Percentiles rank a stretch among this genome's conserved stretches.
phyloP scores from a whole-genome alignment of 2,329 filamentous ascomycete genomes.

The Davidsoniella virescens region DNA sequence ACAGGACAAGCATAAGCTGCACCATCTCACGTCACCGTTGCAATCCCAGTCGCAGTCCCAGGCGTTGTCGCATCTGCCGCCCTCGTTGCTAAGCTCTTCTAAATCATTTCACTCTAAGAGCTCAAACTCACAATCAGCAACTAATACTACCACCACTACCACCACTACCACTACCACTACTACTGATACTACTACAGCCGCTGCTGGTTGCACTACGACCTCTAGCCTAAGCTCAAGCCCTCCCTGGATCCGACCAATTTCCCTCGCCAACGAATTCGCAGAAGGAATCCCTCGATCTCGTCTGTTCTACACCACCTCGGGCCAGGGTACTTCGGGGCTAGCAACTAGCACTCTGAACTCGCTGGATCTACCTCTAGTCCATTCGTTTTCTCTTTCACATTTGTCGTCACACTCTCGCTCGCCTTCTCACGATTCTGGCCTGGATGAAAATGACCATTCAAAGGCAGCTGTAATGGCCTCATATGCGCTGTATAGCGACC shows the following conservation, averaged over 20 bases:
- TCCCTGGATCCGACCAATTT: constrained; percentile 12
- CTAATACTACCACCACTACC: background rate
- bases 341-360: constrained; percentile 8
- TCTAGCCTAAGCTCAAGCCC: background rate
- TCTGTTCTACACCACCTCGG: constrained; percentile 11
- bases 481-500: constrained; percentile 13
- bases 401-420: constrained; percentile 10
- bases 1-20: background rate
- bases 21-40: no score
- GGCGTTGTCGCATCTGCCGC: no score
- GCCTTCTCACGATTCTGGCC: constrained; percentile 10
- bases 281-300: constrained; percentile 13
- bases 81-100: no score
- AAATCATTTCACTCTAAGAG: no score
- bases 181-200: background rate
- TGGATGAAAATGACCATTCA: constrained; percentile 12
- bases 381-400: constrained; percentile 8
- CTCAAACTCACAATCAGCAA: no score
- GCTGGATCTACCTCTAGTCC: constrained; percentile 9
- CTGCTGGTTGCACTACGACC: background rate
- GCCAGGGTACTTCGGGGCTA: constrained; percentile 10
- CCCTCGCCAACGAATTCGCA: constrained; percentile 10
- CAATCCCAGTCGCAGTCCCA: background rate
- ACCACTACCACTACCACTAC: background rate
- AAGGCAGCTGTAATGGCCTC: constrained; percentile 12